phyloP scores from a whole-genome alignment of 306 rosid species.

The Castanea crenata region DNA sequence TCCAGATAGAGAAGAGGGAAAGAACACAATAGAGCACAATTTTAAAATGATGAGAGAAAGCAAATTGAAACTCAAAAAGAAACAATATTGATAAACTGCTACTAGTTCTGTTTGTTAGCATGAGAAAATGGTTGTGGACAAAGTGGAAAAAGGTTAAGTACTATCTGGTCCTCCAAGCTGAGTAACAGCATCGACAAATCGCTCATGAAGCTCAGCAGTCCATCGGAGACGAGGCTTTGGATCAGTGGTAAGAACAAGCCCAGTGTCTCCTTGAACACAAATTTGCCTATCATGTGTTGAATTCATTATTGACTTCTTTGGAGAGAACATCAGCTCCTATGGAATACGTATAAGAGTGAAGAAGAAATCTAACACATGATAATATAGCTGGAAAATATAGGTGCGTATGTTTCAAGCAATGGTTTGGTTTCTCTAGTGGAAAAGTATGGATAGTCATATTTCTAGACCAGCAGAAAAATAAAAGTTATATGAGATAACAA shows the following conservation, averaged over 20 bases:
- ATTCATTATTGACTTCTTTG: background rate
- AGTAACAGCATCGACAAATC: conserved; percentile 6
- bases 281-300: background rate
- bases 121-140: background rate
- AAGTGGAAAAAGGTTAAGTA: conserved; percentile 6
- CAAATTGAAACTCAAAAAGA: background rate
- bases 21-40: background rate
- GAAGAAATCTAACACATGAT: background rate
- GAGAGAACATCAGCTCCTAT: background rate
- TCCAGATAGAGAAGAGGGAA: background rate
- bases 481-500: background rate
- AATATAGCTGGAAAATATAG: background rate
- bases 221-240: conserved; percentile 5
- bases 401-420: background rate
- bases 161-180: conserved; percentile 14
- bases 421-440: background rate
- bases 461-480: background rate
- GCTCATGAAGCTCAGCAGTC: conserved; percentile 9
- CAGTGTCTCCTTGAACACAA: background rate
- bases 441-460: background rate
- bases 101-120: background rate
- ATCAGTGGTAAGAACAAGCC: background rate
- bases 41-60: background rate
- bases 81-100: background rate
- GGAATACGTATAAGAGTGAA: background rate